A percentile compares a stretch with the other conserved stretches of the same genome.
These are phyloP conservation scores for Hyphopichia buzzinii DNA, from an alignment of 1,139 yeast genomes.

Conservation along the genomic window DNA sequence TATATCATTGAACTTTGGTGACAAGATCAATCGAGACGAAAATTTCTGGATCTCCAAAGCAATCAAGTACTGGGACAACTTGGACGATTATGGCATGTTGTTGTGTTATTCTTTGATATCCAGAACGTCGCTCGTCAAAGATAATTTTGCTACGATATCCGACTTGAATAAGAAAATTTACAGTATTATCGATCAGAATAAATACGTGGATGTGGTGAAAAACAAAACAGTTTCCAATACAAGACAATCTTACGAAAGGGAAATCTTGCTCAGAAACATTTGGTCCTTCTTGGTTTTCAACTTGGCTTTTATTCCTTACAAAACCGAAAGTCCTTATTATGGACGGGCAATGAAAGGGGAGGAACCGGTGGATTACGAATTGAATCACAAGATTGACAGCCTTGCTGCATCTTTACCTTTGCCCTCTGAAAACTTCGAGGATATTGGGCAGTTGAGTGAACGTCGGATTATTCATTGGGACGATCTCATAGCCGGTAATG, in stretches of 20 bases:
- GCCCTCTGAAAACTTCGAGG: constrained; percentile 14
- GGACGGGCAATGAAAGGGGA: constrained; percentile 12
- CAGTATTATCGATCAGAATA: constrained; percentile 24
- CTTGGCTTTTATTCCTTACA: constrained; percentile 30
- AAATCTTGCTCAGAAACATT: constrained; percentile 32
- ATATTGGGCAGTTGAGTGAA: constrained; percentile 7
- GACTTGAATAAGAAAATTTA: constrained; percentile 17
- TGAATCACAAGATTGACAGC: constrained; percentile 13
- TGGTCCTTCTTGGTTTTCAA: constrained; percentile 43
- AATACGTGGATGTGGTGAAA: constrained; percentile 18
- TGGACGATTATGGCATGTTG: constrained; percentile 26
- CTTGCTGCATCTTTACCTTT: constrained; percentile 12
- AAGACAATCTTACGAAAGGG: constrained; percentile 35
- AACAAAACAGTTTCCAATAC: constrained; percentile 19
- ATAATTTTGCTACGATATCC: constrained; percentile 11
- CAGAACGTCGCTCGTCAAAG: constrained; percentile 13
- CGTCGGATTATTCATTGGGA: constrained; percentile 10
- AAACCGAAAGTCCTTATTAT: constrained; percentile 39
- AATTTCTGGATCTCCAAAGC: constrained; percentile 40
- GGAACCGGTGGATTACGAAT: constrained; percentile 8
- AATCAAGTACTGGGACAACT: constrained; percentile 33
- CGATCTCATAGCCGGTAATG: constrained; percentile 8
- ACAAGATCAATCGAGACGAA: constrained; percentile 27
- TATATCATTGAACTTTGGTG: constrained; percentile 27
- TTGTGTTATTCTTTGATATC: constrained; percentile 18